phyloP scores from a whole-genome alignment of 805 yeast genomes.

The Wickerhamomyces strasburgensis region DNA sequence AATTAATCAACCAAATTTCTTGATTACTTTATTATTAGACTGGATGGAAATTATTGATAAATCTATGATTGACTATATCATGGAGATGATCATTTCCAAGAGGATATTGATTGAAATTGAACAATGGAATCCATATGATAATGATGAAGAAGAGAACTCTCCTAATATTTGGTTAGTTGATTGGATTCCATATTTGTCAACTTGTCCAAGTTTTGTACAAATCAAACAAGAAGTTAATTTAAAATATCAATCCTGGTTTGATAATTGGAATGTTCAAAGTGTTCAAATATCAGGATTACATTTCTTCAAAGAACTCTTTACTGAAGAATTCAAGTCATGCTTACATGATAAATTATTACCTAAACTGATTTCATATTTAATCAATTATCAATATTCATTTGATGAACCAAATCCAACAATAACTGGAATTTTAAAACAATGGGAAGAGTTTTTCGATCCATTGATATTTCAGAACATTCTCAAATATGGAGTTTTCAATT shows the following conservation, averaged over 20 bases:
- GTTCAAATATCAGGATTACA: slow-evolving; percentile 19
- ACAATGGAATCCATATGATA: slow-evolving; percentile 29
- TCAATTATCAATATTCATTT: slow-evolving; percentile 7
- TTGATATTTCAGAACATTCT: slow-evolving; percentile 24
- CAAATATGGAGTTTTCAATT: slow-evolving; percentile 32
- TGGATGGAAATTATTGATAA: slow-evolving; percentile 37
- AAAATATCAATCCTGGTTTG: slow-evolving; percentile 20
- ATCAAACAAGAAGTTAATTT: slow-evolving; percentile 21
- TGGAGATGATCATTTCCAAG: slow-evolving; percentile 32
- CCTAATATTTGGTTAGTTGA: slow-evolving; percentile 33
- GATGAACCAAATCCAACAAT: slow-evolving; percentile 16
- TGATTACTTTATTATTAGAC: slow-evolving; percentile 34
- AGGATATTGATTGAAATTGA: slow-evolving; percentile 30
- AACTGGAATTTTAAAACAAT: slow-evolving; percentile 18
- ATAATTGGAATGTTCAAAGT: slow-evolving; percentile 14
- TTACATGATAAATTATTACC: slow-evolving; percentile 23
- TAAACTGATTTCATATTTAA: slow-evolving; percentile 10
- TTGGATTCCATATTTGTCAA: slow-evolving; percentile 31
- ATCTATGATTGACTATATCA: slow-evolving; percentile 25
- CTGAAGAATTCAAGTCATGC: slow-evolving; percentile 18
- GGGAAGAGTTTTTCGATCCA: slow-evolving; percentile 21
- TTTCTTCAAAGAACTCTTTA: slow-evolving; percentile 31
- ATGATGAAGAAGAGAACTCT: slow-evolving; percentile 7
- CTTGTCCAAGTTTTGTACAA: slow-evolving; percentile 9
- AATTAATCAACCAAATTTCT: slow-evolving; percentile 33